Percentiles rank a stretch among this genome's conserved stretches.
Evolutionary conservation across 305 asterid genomes (phyloP).

Genomic region (Fraxinus latifolia): DNA sequence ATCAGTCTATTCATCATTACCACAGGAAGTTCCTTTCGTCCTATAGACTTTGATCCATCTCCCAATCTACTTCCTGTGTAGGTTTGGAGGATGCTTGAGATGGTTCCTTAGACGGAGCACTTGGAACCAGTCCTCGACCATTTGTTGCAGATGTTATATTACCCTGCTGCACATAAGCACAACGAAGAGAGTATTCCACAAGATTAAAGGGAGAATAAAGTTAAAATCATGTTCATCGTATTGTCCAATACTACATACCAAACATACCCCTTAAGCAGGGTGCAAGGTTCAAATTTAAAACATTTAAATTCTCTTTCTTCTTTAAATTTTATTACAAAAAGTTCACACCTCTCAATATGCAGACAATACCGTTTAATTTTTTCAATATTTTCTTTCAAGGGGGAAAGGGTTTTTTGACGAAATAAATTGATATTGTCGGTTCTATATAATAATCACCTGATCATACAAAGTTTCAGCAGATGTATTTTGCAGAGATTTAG

Average conservation of each 20-base stretch:
- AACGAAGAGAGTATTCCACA: not conserved
- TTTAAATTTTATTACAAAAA: not conserved
- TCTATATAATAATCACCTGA: conserved; percentile 28
- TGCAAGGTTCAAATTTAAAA: not conserved
- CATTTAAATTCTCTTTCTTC: not conserved
- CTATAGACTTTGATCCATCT: conserved; percentile 32
- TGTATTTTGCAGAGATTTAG: conserved; percentile 25
- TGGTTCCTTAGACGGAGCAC: conserved; percentile 34
- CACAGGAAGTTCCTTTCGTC: conserved; percentile 73
- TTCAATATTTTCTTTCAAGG: no score
- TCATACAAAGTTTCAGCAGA: conserved; percentile 24
- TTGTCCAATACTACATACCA: no score
- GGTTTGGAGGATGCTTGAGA: conserved; percentile 26
- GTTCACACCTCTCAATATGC: not conserved
- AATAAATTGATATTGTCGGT: not conserved
- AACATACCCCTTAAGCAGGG: not conserved
- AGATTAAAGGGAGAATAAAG: not conserved
- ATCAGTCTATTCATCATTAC: conserved; percentile 30
- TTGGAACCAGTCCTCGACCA: conserved; percentile 27
- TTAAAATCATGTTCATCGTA: no score
- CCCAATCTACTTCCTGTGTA: conserved; percentile 28
- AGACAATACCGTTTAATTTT: not conserved
- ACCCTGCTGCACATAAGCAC: conserved; percentile 25
- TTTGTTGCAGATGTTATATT: conserved; percentile 25
- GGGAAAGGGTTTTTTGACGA: not conserved